Base-by-base conservation (phyloP, 2,329 filamentous ascomycete genomes). In the Phoma herbarum region DNA sequence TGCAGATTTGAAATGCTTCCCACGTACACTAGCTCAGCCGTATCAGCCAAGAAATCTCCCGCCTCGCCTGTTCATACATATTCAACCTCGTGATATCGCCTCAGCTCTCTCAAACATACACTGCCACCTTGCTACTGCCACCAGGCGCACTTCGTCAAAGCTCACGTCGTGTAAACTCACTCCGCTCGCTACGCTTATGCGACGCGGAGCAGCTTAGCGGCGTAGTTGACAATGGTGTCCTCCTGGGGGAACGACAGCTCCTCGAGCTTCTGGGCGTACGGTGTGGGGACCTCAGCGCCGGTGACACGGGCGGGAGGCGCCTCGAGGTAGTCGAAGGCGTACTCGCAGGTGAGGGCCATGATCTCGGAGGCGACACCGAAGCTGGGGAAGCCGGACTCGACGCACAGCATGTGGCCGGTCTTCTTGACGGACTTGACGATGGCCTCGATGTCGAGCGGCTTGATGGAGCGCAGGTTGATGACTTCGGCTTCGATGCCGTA, bases 351-450 rank as follows among this genome's bases (percentile, higher is more conserved):
- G 61, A 97, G 84, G 60, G 95, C 95, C 64, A 99, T 87, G 72
- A 99, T 93, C 83, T 99, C 95, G 57, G 94, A 87, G 59, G 89
- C 87, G 69, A 99, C 92, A 78, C 95, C 95, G 77, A 93, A 99
- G 74, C 92, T 91, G 64, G 95, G 95, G 87, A 93, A 99, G 66
- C 94, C 95, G 57, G 93, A 97, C 82, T 98, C 94, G 69, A 99
- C 92, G 41, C 88, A 88, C 79, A 99, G 86, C 63, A 99, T 87
- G 75, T 90, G 91, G 78, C 91, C 90, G 18, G 95, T 99, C 90
- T 99, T 99, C 91, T 99, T 98, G 78, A 99, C 89, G 12, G 93
- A 97, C 80, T 96, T 93, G 80, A 98, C 85, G 74, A 99, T 98
- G 67, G 92, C 86, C 81, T 98, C 93, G 60, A 99, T 86, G 75